phyloP scores from a whole-genome alignment of 768 basidiomycete genomes.

The Phylloporus arenicola region DNA sequence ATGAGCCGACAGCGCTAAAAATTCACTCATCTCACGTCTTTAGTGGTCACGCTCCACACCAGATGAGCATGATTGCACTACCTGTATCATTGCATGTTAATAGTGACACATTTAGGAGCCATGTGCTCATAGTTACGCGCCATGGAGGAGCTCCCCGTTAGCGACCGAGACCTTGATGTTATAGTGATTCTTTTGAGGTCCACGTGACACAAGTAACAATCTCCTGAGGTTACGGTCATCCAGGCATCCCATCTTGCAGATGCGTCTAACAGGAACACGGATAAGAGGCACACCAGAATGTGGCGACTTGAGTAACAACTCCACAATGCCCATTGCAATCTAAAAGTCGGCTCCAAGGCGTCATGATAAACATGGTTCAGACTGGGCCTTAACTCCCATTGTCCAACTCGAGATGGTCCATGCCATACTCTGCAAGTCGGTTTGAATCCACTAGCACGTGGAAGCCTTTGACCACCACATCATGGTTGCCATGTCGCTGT shows the following conservation, averaged over 20 bases:
- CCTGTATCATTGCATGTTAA: constrained; percentile 24
- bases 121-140: constrained; percentile 5
- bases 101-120: constrained; percentile 10
- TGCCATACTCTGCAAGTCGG: too few species aligned
- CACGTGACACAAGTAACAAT: constrained; percentile 2
- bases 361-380: background rate
- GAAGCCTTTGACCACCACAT: background rate
- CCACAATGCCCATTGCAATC: background rate
- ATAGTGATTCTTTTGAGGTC: background rate
- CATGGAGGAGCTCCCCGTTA: background rate
- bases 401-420: too few species aligned
- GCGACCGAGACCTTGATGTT: constrained; percentile 2
- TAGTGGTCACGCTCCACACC: background rate
- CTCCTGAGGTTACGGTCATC: background rate
- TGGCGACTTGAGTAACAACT: background rate
- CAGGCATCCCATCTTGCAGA: too few species aligned
- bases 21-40: background rate
- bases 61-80: constrained; percentile 24
- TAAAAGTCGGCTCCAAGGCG: too few species aligned
- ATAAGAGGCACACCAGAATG: background rate
- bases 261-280: background rate
- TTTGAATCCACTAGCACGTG: too few species aligned
- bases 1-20: constrained; percentile 31
- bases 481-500: background rate
- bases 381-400: background rate